Evolutionary conservation across 768 basidiomycete genomes (phyloP), one percentile per base, ranked within the genome.

Genomic region (Filobasidium wieringae): DNA sequence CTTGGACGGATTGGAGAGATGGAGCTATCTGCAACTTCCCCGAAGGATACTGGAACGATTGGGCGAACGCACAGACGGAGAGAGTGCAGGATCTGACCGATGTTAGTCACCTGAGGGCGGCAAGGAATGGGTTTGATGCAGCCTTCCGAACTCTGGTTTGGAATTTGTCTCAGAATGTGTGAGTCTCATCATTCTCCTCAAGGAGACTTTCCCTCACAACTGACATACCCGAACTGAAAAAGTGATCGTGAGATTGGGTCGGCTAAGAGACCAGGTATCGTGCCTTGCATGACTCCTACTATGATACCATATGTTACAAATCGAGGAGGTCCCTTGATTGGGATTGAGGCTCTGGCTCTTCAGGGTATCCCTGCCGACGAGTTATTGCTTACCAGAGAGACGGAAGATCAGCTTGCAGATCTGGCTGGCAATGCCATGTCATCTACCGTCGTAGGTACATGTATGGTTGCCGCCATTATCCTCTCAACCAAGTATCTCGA

Each of bases 361-460:
- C 92, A 96, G 70, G 92, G 92, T 31, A 81, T 96, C 37, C 92
- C 92, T 0, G 83, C 93, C 31, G 87, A 93, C 72, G 87, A 90
- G 70, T 79, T 96, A 1, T 79, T 95, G 19, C 79, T 96, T 54
- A 95, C 92, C 1, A 84, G 89, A 52, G 92, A 96, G 74, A 88
- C 81, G 17, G 87, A 92, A 71, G 92, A 95, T 72, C 85, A 96
- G 59, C 78, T 96, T 7, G 88, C 90, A 2, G 90, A 95, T 73
- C 79, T 96, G 15, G 91, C 92, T 19, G 92, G 92, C 1, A 96
- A 96, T 68, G 92, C 92, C 59, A 96, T 96, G 92, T 91, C 90
- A 0, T 88, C 91, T 4, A 95, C 92, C 0, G 92, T 95, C 26
- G 91, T 96, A 30, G 92, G 92, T 1, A 81, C 88, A 2, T 85